Percentiles rank a stretch among this genome's conserved stretches.
Conservation (phyloP, 768 basidiomycete genomes). For the Tulasnella calospora region DNA sequence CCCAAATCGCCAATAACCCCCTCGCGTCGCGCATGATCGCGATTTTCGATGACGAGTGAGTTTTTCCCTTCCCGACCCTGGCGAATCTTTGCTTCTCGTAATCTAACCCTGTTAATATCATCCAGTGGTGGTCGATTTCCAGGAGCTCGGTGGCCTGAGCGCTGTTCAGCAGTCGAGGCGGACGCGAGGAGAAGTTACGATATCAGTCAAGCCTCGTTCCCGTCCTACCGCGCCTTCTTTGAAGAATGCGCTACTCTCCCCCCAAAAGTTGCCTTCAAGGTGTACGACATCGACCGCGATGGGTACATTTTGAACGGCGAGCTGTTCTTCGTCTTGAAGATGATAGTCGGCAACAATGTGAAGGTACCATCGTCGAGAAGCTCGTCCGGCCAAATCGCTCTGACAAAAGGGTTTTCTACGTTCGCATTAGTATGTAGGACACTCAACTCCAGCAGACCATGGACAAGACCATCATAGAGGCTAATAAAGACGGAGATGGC, state of each 20-base stretch:
- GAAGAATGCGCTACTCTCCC: slow-evolving; percentile 7
- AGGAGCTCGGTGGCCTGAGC: slow-evolving; percentile 98
- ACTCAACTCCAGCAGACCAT: too few species aligned
- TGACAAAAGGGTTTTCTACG: too few species aligned
- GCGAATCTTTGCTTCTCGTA: not conserved
- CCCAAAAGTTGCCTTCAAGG: slow-evolving; percentile 95
- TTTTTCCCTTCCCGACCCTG: slow-evolving; percentile 29
- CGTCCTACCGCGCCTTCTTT: slow-evolving; percentile 9
- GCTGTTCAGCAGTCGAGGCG: slow-evolving; percentile 94
- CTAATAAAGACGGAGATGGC: too few species aligned
- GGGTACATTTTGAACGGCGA: slow-evolving; percentile 98
- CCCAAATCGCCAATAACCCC: slow-evolving; percentile 98
- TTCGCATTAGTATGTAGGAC: too few species aligned
- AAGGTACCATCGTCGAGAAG: too few species aligned
- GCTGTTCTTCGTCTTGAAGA: slow-evolving; percentile 95
- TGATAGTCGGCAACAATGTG: too few species aligned
- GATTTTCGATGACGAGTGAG: slow-evolving; percentile 98
- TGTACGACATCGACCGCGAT: slow-evolving; percentile 97
- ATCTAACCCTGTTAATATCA: not conserved
- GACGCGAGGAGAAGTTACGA: slow-evolving; percentile 85
- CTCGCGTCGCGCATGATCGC: slow-evolving; percentile 97
- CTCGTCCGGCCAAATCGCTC: too few species aligned
- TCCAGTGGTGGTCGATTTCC: slow-evolving; percentile 96
- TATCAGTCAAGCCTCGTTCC: slow-evolving; percentile 52
- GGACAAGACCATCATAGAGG: too few species aligned